Conservation (phyloP, 2,329 filamentous ascomycete genomes). For the Alternaria hordeiaustralica region DNA sequence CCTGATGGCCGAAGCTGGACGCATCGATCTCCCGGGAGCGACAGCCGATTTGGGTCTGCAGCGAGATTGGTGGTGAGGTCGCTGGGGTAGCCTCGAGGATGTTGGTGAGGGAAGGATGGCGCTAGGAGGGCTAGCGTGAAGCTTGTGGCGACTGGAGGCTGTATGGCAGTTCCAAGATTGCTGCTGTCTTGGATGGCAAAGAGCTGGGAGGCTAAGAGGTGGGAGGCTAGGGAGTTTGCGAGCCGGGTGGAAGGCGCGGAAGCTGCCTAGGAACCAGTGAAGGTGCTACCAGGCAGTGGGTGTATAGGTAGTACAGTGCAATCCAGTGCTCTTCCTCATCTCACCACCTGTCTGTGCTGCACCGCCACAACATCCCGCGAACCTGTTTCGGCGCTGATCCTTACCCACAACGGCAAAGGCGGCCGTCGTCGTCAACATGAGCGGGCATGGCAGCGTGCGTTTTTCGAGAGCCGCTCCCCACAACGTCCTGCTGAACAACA, state of each 20-base stretch:
- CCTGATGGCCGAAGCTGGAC: background rate
- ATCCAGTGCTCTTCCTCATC: background rate
- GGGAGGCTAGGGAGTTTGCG: background rate
- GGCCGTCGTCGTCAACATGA: conserved; percentile 24
- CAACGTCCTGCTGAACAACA: conserved; percentile 21
- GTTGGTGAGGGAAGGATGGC: background rate
- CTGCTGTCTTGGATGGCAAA: background rate
- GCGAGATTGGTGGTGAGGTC: background rate
- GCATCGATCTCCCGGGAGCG: background rate
- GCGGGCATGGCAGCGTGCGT: conserved; percentile 34
- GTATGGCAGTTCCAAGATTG: background rate
- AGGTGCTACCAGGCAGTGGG: background rate
- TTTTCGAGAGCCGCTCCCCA: conserved; percentile 29
- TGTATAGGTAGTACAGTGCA: background rate
- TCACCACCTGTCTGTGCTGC: background rate
- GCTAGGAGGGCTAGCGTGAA: background rate
- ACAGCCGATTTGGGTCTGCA: background rate
- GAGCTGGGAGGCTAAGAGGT: background rate
- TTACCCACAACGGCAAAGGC: conserved; percentile 10
- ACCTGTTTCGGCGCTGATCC: conserved; percentile 14
- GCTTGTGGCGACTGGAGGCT: background rate
- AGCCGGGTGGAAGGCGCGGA: background rate
- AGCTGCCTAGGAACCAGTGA: background rate
- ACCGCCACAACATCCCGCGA: conserved; percentile 19
- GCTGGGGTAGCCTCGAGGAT: background rate